phyloP scores from a whole-genome alignment of 2,329 filamentous ascomycete genomes.

The Didymella exigua region DNA sequence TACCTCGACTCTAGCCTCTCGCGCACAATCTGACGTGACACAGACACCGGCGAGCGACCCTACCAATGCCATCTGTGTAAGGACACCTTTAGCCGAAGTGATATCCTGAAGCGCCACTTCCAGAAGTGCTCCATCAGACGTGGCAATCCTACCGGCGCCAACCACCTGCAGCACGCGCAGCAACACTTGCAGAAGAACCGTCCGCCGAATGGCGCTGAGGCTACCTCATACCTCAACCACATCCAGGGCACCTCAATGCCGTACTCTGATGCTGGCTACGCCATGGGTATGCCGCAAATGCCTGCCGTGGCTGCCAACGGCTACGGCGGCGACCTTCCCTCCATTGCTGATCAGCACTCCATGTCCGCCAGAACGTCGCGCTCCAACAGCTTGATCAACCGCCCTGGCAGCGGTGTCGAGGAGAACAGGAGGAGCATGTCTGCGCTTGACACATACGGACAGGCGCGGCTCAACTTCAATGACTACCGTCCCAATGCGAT shows the following conservation, averaged over 20 bases:
- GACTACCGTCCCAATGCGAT: slow-evolving; percentile 44
- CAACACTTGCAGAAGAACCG: slow-evolving; percentile 78
- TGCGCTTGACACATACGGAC: slow-evolving; percentile 40
- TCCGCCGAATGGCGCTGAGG: slow-evolving; percentile 40
- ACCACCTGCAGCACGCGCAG: slow-evolving; percentile 90
- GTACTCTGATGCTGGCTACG: slow-evolving; percentile 41
- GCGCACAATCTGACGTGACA: slow-evolving; percentile 42
- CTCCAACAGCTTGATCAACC: slow-evolving; percentile 55
- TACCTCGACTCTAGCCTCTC: slow-evolving; percentile 38
- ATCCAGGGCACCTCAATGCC: slow-evolving; percentile 43
- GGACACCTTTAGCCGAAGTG: slow-evolving; percentile 96
- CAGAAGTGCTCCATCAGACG: slow-evolving; percentile 97
- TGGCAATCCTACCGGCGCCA: slow-evolving; percentile 93
- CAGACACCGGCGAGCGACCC: slow-evolving; percentile 95
- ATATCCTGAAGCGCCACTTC: slow-evolving; percentile 98
- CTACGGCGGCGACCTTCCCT: slow-evolving; percentile 47
- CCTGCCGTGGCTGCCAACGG: slow-evolving; percentile 39
- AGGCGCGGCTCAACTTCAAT: slow-evolving; percentile 43
- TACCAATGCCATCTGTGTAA: slow-evolving; percentile 98
- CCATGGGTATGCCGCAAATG: slow-evolving; percentile 45
- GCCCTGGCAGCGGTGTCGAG: slow-evolving; percentile 46
- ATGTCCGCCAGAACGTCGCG: slow-evolving; percentile 56
- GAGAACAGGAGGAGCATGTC: slow-evolving; percentile 48
- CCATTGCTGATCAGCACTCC: slow-evolving; percentile 49
- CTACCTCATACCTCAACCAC: slow-evolving; percentile 46